These are phyloP conservation scores for Thelonectria blattea DNA, from an alignment of 2,329 filamentous ascomycete species.

Conservation along the genomic window DNA sequence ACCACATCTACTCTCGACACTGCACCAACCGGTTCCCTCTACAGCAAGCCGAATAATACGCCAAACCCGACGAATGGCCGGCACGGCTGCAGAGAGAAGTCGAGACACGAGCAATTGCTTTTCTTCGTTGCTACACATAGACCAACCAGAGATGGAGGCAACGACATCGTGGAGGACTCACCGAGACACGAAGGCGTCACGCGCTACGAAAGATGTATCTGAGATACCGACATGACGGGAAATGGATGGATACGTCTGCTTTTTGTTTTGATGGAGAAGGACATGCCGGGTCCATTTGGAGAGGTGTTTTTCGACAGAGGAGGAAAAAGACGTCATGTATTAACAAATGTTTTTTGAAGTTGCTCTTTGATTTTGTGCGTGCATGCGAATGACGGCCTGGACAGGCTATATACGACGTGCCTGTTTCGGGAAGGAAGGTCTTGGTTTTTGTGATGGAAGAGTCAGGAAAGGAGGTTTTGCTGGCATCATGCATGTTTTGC, in stretches of 20 bases:
- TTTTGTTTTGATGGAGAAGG: slow-evolving; percentile 13
- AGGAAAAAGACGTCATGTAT: slow-evolving; percentile 29
- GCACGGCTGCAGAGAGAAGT: slow-evolving; percentile 12
- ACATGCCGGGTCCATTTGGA: slow-evolving; percentile 13
- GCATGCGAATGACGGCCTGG: slow-evolving; percentile 19
- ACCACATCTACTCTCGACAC: slow-evolving; percentile 16
- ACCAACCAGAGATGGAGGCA: slow-evolving; percentile 27
- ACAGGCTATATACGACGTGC: background rate
- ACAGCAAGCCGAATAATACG: slow-evolving; percentile 6
- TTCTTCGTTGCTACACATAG: slow-evolving; percentile 35
- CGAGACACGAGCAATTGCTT: slow-evolving; percentile 21
- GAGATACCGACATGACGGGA: slow-evolving; percentile 29
- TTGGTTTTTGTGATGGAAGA: background rate
- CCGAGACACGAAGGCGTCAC: slow-evolving; percentile 24
- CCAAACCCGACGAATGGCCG: slow-evolving; percentile 15
- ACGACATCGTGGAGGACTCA: slow-evolving; percentile 20
- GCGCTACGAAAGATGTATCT: slow-evolving; percentile 27
- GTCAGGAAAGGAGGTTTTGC: too few relatives aligned
- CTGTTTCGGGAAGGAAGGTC: background rate
- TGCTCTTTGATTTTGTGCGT: slow-evolving; percentile 10
- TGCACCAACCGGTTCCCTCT: slow-evolving; percentile 13
- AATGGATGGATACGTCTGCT: slow-evolving; percentile 23
- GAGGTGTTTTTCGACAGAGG: slow-evolving; percentile 29
- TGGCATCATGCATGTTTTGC: too few relatives aligned
- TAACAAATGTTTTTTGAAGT: slow-evolving; percentile 27